phyloP scores from a whole-genome alignment of 768 basidiomycete species.

The Boletus speciosus region DNA sequence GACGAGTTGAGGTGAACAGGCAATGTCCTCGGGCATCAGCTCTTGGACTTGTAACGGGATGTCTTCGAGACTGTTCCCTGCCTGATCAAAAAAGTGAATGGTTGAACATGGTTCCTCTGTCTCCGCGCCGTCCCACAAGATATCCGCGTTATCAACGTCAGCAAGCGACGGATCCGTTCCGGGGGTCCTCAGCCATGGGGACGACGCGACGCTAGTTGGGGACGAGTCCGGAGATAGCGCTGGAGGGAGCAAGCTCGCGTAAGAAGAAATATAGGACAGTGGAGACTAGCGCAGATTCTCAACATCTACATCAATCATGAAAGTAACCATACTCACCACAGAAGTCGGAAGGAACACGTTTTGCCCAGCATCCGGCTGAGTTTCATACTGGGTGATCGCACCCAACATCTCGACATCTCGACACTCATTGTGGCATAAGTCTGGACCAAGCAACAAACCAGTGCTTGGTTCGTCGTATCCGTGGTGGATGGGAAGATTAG shows the following conservation, averaged over 20 bases:
- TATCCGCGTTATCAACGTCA: not conserved
- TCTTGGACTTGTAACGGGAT: not conserved
- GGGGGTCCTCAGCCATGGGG: conserved; percentile 22
- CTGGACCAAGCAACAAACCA: conserved; percentile 14
- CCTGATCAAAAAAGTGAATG: conserved; percentile 13
- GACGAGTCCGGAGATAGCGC: conserved; percentile 26
- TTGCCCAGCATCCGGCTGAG: not conserved
- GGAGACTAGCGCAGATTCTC: conserved; percentile 4
- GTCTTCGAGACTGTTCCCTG: conserved; percentile 13
- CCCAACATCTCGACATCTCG: not conserved
- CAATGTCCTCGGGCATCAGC: conserved; percentile 22
- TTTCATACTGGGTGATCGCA: not conserved
- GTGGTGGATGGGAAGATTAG: not conserved
- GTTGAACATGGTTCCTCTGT: not conserved
- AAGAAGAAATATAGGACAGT: not conserved
- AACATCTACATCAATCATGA: not conserved
- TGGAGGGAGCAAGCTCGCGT: conserved; percentile 5
- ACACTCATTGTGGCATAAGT: not conserved
- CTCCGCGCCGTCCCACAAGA: not conserved
- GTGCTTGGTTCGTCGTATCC: not conserved
- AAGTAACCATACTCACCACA: conserved; percentile 10
- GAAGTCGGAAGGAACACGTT: not conserved
- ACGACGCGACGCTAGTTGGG: conserved; percentile 22
- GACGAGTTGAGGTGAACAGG: conserved; percentile 3
- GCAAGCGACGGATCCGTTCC: not conserved